Evolutionary conservation across 768 basidiomycete species (phyloP), one percentile per base, ranked within the genome.

Genomic region (Chalciporus piperatus): DNA sequence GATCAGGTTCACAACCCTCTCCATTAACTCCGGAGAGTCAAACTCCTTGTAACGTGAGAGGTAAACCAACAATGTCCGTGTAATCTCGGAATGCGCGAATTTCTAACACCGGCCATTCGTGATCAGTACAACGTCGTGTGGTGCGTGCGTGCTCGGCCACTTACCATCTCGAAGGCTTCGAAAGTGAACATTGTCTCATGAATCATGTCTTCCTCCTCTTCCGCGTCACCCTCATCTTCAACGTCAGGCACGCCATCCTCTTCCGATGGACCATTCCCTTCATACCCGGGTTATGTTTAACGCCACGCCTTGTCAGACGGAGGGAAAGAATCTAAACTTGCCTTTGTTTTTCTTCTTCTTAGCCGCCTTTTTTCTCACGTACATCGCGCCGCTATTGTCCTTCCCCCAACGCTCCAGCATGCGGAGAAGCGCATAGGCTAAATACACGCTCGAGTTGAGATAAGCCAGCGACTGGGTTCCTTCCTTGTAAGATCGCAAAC

Each of bases 391-490:
- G 14, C 80, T 79, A 48, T 80, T 82, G 54, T 72, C 77, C 67
- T 90, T 92, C 3, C 84, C 81, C 82, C 90, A 96, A 55, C 79
- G 83, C 70, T 99, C 96, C 45, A 99, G 71, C 88, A 96, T 89
- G 47, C 81, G 77, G 47, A 98, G 70, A n/a, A 99, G 73, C 3
- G 85, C 85, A 65, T 93, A 92, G 3, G 87, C 83, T 51, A 98
- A 78, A 59, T 89, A 76, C 30, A 99, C 79, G 57, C 89, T 86
- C 1, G 94, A 82, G 64, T 94, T 89, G 47, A 98, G 83, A 72
- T 92, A 98, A 8, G 85, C 83, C 44, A 87, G 71, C 2, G 80
- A 81, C 58, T 89, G 87, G 6, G 90, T 86, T 45, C 85, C 92
- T 41, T 87, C 80, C 58, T 86, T 89, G 75, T 93, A 98, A 22